Evolutionary conservation across 2,329 filamentous ascomycete species (phyloP).

Genomic region (Arthrinium puccinioides): DNA sequence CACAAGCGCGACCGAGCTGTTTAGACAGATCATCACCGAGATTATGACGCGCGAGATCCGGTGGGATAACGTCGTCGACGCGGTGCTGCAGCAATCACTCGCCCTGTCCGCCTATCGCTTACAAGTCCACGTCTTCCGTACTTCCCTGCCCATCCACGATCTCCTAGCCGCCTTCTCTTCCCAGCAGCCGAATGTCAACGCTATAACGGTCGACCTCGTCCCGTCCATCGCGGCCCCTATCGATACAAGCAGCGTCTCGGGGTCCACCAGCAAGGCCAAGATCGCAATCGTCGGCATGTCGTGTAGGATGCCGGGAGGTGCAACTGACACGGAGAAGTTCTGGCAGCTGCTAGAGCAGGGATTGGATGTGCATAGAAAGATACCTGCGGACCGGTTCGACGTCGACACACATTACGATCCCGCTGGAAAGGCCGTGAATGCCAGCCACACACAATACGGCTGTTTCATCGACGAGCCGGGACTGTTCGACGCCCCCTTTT

Average conservation of each 20-base stretch:
- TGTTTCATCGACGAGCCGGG: neutral
- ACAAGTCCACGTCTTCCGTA: neutral
- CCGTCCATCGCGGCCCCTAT: neutral
- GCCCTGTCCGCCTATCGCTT: neutral
- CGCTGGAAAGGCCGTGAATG: neutral
- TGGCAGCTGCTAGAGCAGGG: neutral
- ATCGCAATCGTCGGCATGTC: neutral
- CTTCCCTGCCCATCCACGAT: neutral
- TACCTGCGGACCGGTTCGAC: slow-evolving; percentile 6
- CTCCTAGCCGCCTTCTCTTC: neutral
- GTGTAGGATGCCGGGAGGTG: neutral
- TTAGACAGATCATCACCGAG: neutral
- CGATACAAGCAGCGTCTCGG: neutral
- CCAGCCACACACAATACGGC: neutral
- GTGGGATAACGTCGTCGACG: neutral
- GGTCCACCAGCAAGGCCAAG: slow-evolving; percentile 10
- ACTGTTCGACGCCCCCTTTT: neutral
- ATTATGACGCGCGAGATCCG: neutral
- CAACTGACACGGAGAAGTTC: neutral
- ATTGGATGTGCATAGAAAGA: neutral
- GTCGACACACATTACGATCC: neutral
- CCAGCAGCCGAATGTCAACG: neutral
- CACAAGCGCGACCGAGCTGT: neutral
- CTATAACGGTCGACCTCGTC: neutral
- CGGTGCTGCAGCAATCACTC: neutral